Conservation (phyloP, 495 filamentous ascomycete genomes). For the Zalerion maritima region DNA sequence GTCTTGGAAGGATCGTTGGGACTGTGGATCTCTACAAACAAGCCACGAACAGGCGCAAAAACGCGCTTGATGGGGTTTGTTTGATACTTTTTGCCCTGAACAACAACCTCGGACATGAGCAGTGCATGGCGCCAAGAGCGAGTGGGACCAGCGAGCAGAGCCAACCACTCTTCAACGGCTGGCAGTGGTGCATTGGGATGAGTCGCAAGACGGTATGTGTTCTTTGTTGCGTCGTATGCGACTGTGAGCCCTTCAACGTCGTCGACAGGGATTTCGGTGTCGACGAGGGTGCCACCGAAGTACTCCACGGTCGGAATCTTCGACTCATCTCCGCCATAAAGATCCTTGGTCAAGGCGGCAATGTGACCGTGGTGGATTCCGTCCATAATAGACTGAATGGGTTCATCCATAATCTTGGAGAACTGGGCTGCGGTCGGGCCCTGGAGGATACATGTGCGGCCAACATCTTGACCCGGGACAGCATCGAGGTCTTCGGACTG, state of each 20-base stretch:
- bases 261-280: slow-evolving; percentile 45
- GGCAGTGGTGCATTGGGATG: slow-evolving; percentile 55
- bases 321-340: slow-evolving; percentile 59
- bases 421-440: slow-evolving; percentile 89
- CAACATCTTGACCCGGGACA: slow-evolving; percentile 90
- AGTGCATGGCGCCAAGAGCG: slow-evolving; percentile 93
- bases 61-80: slow-evolving; percentile 89
- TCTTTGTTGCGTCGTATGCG: slow-evolving; percentile 57
- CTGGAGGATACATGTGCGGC: slow-evolving; percentile 86
- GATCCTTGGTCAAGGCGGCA: slow-evolving; percentile 55
- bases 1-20: slow-evolving; percentile 69
- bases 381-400: slow-evolving; percentile 84
- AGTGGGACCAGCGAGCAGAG: slow-evolving; percentile 69
- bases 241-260: slow-evolving; percentile 73
- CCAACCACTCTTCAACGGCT: slow-evolving; percentile 66
- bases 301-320: slow-evolving; percentile 81
- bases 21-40: slow-evolving; percentile 75
- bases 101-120: slow-evolving; percentile 87
- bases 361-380: slow-evolving; percentile 82
- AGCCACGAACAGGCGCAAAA: slow-evolving; percentile 68
- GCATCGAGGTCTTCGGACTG: slow-evolving; percentile 95
- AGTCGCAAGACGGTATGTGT: slow-evolving; percentile 63
- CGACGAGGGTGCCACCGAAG: slow-evolving; percentile 71
- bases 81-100: slow-evolving; percentile 92
- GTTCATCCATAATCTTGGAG: slow-evolving; percentile 76